Evolutionary conservation across 163 green algal species (phyloP), one percentile per base, ranked within the genome.

Genomic region (Chlamydomonas reinhardtii): DNA sequence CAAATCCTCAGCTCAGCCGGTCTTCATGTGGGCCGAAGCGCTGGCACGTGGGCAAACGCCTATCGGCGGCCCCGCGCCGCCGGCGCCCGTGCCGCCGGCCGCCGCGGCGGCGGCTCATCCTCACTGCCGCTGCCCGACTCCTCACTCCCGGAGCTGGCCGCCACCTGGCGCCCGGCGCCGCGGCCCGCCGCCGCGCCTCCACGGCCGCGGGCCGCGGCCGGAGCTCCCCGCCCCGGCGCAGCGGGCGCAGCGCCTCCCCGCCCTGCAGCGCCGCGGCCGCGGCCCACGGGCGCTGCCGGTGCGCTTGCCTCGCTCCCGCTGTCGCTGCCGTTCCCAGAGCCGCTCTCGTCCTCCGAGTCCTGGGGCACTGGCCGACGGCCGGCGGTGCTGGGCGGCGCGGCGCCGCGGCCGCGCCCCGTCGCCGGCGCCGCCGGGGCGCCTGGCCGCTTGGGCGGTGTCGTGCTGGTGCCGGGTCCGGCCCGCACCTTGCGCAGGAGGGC

Each of bases 381-480:
- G 32, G 70, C 29, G 77, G 17, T 65, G 69, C 69, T 25, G 70
- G 14, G 56, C 32, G 29, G 29, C 70, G 25, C 6, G 35, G 22
- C 71, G 71, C 71, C 71, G 71, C 71, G 71, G 34, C 71, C 71
- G 27, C 79, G 79, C 68, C 79, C 68, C 14, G 52, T 24, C 34
- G 37, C 39, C 16, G 70, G 20, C 32, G 68, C 66, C 14, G 77
- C 24, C 6, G 65, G 14, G 20, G 78, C 79, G 32, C 68, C 79
- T 16, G 68, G 52, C 0, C 79, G 68, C 32, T 54, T 24, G 9
- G 69, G 79, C 66, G 69, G 68, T 19, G 68, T 78, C 17, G 75
- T 56, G 37, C 76, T 71, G 15, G 59, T 71, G n/a, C 76, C 72
- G 9, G 43, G 4, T 27, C 64, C 37, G 64, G 24, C 64, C 29